These are phyloP conservation scores for Xylaria acuta DNA, from an alignment of 495 filamentous ascomycete genomes.

Conservation along the genomic window DNA sequence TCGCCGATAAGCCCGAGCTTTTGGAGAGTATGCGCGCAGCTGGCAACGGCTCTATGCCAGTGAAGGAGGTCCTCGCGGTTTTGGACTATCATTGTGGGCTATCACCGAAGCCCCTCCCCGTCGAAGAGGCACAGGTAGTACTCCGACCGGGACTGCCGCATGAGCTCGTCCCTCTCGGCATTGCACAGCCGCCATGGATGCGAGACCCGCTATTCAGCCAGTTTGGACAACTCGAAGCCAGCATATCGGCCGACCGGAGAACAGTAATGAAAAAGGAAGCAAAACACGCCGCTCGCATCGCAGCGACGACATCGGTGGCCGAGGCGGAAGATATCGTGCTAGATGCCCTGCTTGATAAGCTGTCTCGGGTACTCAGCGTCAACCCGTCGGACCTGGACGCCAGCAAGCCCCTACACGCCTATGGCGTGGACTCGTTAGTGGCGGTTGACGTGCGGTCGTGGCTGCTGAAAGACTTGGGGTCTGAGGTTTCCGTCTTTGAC, in stretches of 20 bases:
- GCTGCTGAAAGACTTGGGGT: conserved; percentile 45
- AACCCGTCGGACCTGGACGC: conserved; percentile 11
- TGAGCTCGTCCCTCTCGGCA: conserved; percentile 9
- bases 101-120: background rate
- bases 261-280: conserved; percentile 7
- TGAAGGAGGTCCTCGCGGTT: conserved; percentile 21
- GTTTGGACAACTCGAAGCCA: conserved; percentile 6
- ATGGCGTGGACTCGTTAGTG: conserved; percentile 55
- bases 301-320: background rate
- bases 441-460: conserved; percentile 58
- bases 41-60: conserved; percentile 25
- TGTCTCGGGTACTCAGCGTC: conserved; percentile 23
- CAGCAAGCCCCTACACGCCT: conserved; percentile 33
- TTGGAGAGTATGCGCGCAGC: conserved; percentile 24
- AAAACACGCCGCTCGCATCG: conserved; percentile 2
- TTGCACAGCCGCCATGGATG: conserved; percentile 17
- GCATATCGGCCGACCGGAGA: background rate
- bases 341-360: conserved; percentile 22
- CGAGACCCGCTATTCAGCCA: conserved; percentile 24
- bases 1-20: conserved; percentile 23
- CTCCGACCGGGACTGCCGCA: conserved; percentile 24
- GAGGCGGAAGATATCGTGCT: conserved; percentile 17
- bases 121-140: conserved; percentile 20
- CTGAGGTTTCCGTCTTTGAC: conserved; percentile 46
- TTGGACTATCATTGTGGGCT: conserved; percentile 22